A percentile compares a stretch with the other conserved stretches of the same genome.
Evolutionary conservation across 495 filamentous ascomycete species (phyloP).

Genomic region (Aspergillus avenaceus): DNA sequence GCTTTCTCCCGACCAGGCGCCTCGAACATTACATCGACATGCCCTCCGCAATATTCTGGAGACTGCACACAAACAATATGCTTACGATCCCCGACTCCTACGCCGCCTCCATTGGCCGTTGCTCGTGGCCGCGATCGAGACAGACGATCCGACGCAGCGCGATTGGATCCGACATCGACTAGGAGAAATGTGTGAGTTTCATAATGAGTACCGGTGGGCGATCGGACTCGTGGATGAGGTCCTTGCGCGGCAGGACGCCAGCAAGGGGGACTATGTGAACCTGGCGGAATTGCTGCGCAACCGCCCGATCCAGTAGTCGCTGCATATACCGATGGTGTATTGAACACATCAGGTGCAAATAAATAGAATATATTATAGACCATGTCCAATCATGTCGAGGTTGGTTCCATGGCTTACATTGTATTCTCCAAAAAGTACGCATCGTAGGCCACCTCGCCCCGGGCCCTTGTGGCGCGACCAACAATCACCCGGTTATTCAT

Average conservation of each 20-base stretch:
- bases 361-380: background rate
- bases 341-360: background rate
- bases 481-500: constrained; percentile 32
- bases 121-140: constrained; percentile 43
- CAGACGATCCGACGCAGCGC: constrained; percentile 30
- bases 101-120: constrained; percentile 45
- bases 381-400: background rate
- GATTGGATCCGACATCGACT: constrained; percentile 38
- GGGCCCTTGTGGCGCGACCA: constrained; percentile 23
- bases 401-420: constrained; percentile 2
- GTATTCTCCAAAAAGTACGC: constrained; percentile 28
- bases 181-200: constrained; percentile 24
- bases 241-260: constrained; percentile 27
- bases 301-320: background rate
- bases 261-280: constrained; percentile 25
- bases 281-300: constrained; percentile 31
- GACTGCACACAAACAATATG: constrained; percentile 35
- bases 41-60: constrained; percentile 33
- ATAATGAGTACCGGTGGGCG: constrained; percentile 34
- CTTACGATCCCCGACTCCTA: constrained; percentile 29
- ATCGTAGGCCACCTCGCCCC: constrained; percentile 28
- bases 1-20: constrained; percentile 19
- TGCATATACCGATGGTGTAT: background rate
- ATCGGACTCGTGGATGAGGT: constrained; percentile 32
- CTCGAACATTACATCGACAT: constrained; percentile 27